Evolutionary conservation across 139 green algal genomes (phyloP).

Genomic region (Zygnema circumcarinatum): DNA sequence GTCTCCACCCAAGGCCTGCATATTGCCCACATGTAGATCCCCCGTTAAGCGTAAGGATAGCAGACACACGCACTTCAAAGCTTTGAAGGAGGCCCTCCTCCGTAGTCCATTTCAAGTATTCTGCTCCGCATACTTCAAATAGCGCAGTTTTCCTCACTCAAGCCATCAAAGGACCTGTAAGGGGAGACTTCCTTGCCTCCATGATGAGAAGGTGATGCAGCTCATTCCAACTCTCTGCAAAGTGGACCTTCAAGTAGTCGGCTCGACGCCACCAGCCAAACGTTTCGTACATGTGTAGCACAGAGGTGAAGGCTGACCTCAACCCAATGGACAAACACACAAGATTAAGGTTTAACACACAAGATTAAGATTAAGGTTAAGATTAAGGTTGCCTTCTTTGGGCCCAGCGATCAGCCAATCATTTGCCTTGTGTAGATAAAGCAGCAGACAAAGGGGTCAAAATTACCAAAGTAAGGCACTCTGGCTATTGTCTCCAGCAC

Average conservation of each 20-base stretch:
- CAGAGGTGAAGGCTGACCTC: slow-evolving; percentile 59
- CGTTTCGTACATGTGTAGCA: slow-evolving; percentile 69
- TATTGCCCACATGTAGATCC: neutral
- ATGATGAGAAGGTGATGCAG: slow-evolving; percentile 69
- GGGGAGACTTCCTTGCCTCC: too few species aligned
- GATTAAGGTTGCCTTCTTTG: too few species aligned
- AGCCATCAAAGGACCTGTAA: too few species aligned
- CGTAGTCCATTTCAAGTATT: too few species aligned
- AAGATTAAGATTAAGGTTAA: too few species aligned
- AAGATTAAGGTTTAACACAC: too few species aligned
- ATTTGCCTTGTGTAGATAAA: too few species aligned
- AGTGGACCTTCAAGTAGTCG: slow-evolving; percentile 68
- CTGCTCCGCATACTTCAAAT: too few species aligned
- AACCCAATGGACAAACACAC: neutral
- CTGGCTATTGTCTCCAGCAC: slow-evolving; percentile 68
- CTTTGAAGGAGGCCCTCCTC: too few species aligned
- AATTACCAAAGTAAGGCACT: slow-evolving; percentile 65
- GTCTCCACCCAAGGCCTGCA: slow-evolving; percentile 56
- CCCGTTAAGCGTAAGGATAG: neutral
- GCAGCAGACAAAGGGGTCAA: too few species aligned
- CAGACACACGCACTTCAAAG: neutral
- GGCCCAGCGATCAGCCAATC: too few species aligned
- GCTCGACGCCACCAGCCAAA: slow-evolving; percentile 64
- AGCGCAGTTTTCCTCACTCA: too few species aligned
- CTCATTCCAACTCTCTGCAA: slow-evolving; percentile 68